Conservation (phyloP, 1,139 yeast species). For the Waltiozyma sp. region DNA sequence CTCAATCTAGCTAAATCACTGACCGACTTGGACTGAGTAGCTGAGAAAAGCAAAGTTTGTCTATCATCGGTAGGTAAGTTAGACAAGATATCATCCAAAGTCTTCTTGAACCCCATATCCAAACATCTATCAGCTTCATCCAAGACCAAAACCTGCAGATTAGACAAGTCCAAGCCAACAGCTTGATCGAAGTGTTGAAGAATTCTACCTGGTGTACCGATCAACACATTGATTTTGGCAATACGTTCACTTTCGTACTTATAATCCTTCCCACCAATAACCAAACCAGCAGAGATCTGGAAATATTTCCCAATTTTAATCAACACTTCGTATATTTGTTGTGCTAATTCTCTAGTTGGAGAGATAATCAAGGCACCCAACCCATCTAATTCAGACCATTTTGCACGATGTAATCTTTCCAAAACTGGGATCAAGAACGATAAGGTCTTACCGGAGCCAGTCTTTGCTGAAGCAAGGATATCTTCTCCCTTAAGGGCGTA, state of each 20-base stretch:
- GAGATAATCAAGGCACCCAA: conserved; percentile 85
- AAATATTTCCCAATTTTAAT: conserved; percentile 74
- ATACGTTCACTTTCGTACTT: conserved; percentile 80
- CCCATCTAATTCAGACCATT: conserved; percentile 85
- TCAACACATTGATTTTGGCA: conserved; percentile 70
- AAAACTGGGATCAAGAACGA: conserved; percentile 83
- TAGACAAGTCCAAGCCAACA: conserved; percentile 70
- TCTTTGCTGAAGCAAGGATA: conserved; percentile 83
- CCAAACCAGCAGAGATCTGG: conserved; percentile 83
- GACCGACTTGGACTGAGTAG: conserved; percentile 86
- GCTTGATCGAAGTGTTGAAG: conserved; percentile 94
- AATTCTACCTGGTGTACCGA: conserved; percentile 94
- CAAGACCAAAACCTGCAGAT: conserved; percentile 70
- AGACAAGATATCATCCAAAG: conserved; percentile 73
- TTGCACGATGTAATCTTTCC: conserved; percentile 58
- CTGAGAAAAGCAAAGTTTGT: conserved; percentile 84
- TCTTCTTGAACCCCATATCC: conserved; percentile 93
- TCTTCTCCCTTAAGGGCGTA: conserved; percentile 72
- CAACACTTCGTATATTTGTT: conserved; percentile 86
- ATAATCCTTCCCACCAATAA: conserved; percentile 94
- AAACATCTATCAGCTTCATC: conserved; percentile 96
- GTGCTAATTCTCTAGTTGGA: conserved; percentile 91
- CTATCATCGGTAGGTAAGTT: conserved; percentile 68
- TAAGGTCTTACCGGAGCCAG: conserved; percentile 94
- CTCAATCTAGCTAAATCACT: conserved; percentile 84